These are phyloP conservation scores for Alternaria metachromatica DNA, from an alignment of 2,329 filamentous ascomycete species.

Conservation along the genomic window DNA sequence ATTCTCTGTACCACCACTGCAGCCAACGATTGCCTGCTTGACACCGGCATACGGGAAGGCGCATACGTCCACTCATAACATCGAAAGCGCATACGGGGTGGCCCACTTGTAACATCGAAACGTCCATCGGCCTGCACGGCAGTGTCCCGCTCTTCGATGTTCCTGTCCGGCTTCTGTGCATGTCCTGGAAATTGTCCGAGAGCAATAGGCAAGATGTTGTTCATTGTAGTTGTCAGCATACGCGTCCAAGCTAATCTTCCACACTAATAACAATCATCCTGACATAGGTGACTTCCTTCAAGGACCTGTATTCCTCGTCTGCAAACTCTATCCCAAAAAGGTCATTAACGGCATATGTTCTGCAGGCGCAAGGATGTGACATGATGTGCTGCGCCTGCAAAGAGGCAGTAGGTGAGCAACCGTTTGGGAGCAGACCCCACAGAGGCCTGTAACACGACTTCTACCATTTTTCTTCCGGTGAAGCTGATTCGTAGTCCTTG, in stretches of 20 bases:
- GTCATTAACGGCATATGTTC: constrained; percentile 8
- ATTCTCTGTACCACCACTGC: constrained; percentile 31
- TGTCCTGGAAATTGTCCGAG: constrained; percentile 18
- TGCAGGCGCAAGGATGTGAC: constrained; percentile 3
- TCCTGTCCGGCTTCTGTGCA: constrained; percentile 27
- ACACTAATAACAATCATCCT: neutral
- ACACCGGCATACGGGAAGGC: constrained; percentile 26
- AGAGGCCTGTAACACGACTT: constrained; percentile 31
- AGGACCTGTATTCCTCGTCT: constrained; percentile 16
- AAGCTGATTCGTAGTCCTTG: constrained; percentile 23
- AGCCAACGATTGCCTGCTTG: constrained; percentile 31
- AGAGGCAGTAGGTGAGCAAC: constrained; percentile 23
- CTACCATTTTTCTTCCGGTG: constrained; percentile 32
- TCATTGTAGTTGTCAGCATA: neutral
- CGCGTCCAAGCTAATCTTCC: neutral
- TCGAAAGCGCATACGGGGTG: neutral
- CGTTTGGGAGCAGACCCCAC: constrained; percentile 19
- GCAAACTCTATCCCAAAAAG: constrained; percentile 22
- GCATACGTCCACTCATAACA: constrained; percentile 29
- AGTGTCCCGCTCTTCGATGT: constrained; percentile 12
- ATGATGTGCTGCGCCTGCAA: constrained; percentile 22
- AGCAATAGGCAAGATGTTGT: neutral
- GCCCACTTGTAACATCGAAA: constrained; percentile 25
- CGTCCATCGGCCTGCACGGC: constrained; percentile 3
- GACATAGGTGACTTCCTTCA: constrained; percentile 11